A percentile compares a stretch with the other conserved stretches of the same genome.
Evolutionary conservation across 108 stramenopile species (phyloP).

Genomic region (Fistulifera pelliculosa): DNA sequence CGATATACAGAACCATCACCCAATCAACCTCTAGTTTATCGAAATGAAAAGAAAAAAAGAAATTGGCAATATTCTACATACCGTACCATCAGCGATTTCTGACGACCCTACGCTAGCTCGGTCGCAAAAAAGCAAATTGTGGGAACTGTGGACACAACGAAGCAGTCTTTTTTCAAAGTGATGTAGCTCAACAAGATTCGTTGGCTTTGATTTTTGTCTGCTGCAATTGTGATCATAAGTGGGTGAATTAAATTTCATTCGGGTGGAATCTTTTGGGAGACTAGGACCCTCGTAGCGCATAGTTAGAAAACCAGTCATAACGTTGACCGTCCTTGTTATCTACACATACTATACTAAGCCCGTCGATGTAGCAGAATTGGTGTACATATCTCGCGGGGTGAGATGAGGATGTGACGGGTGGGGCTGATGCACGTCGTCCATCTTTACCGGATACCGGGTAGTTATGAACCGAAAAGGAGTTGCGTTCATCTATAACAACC

Average conservation of each 20-base stretch:
- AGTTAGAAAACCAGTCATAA: too few species aligned
- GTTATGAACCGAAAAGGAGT: too few species aligned
- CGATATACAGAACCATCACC: slow-evolving; percentile 61
- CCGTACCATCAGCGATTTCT: slow-evolving; percentile 66
- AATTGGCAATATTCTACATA: slow-evolving; percentile 75
- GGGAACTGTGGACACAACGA: slow-evolving; percentile 82
- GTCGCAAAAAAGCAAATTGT: slow-evolving; percentile 70
- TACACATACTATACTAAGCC: too few species aligned
- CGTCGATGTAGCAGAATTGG: too few species aligned
- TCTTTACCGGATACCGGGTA: too few species aligned
- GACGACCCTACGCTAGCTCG: slow-evolving; percentile 88
- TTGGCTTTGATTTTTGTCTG: slow-evolving; percentile 89
- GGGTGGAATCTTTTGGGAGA: too few species aligned
- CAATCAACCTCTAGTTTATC: slow-evolving; percentile 66
- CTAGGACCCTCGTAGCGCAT: too few species aligned
- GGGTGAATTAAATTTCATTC: slow-evolving; percentile 76
- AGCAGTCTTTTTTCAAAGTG: slow-evolving; percentile 84
- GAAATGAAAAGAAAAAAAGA: slow-evolving; percentile 78
- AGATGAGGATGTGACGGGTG: too few species aligned
- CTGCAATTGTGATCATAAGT: slow-evolving; percentile 85
- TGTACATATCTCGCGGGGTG: too few species aligned
- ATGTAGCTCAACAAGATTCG: slow-evolving; percentile 68
- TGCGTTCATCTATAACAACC: too few species aligned
- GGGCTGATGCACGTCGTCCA: too few species aligned
- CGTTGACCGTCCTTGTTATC: too few species aligned